Evolutionary conservation across 2,329 filamentous ascomycete species (phyloP), one percentile per base, ranked within the genome.

Genomic region (Truncatella angustata): DNA sequence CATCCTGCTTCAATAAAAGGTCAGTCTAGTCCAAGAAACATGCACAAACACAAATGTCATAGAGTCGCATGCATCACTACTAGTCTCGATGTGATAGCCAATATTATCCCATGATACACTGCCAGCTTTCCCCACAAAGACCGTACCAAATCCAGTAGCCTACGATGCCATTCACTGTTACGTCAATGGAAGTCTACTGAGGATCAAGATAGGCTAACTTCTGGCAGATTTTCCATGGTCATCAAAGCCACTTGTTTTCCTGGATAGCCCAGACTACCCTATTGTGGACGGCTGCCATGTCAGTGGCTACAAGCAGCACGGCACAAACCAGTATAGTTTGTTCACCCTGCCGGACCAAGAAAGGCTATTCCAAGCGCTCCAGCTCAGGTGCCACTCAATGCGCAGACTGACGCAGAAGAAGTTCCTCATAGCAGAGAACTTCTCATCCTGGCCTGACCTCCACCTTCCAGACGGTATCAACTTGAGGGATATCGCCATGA

Each of bases 341-440:
- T 34, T 35, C 14, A 35, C 28, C 20, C 5, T 7, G 6, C 5
- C 20, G 4, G 37, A 51, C 18, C 16, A 44, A 34, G 39, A 35
- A 20, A 24, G 32, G n/a, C n/a, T 51, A 9, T 36, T 44, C 26
- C n/a, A 51, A 24, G 49, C 49, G 6, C 18, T 51, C 16, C 16
- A 21, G 16, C 28, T 51, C 14, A 26, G 49, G 18, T 32, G 49
- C 16, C 37, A 44, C 10, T 11, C 26, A 3, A 12, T n/a, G 18
- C 11, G 21, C 5, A 24, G 37, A 4, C 18, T 50, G 10, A 5
- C 14, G 26, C n/a, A 14, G 7, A 44, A 51, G 12, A 44, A 18
- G 16, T 44, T 51, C 28, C 16, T 51, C 16, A 24, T 24, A 5
- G 6, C 18, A 12, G 37, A 20, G n/a, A 35, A 46, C 26, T 14